phyloP scores from a whole-genome alignment of 2,329 filamentous ascomycete genomes.

The Cercospora sesami region DNA sequence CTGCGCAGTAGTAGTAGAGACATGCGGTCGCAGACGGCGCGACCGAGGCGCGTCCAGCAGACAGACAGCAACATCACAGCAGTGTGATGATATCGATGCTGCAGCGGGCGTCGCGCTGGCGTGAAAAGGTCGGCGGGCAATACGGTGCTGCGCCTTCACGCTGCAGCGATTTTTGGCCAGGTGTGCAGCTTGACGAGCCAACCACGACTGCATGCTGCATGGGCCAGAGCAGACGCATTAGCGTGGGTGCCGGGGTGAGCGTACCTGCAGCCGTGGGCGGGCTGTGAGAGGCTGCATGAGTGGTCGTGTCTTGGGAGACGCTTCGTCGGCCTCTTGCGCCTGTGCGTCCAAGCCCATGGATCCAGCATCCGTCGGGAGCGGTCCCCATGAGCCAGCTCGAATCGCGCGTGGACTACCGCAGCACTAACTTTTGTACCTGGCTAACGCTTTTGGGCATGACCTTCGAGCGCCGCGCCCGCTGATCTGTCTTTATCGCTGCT shows the following conservation, averaged over 20 bases:
- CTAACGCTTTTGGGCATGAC: slow-evolving; percentile 28
- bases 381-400: slow-evolving; percentile 34
- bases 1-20: neutral
- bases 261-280: slow-evolving; percentile 23
- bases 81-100: neutral
- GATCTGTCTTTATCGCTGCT: slow-evolving; percentile 34
- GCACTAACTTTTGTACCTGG: slow-evolving; percentile 32
- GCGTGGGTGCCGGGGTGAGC: slow-evolving; percentile 19
- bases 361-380: slow-evolving; percentile 30
- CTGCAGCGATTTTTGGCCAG: slow-evolving; percentile 18
- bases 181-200: slow-evolving; percentile 16
- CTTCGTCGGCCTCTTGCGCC: slow-evolving; percentile 3
- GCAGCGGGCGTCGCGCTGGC: neutral
- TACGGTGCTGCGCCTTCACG: slow-evolving; percentile 8
- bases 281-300: slow-evolving; percentile 14
- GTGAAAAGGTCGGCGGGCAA: neutral
- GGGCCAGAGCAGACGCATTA: slow-evolving; percentile 12
- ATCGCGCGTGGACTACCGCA: slow-evolving; percentile 29
- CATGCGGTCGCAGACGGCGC: no score
- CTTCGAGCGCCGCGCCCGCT: slow-evolving; percentile 29
- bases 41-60: no score
- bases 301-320: slow-evolving; percentile 12
- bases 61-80: no score
- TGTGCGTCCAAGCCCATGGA: slow-evolving; percentile 23
- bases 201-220: slow-evolving; percentile 17